Percentiles rank a stretch among this genome's conserved stretches.
Evolutionary conservation across 208 protist species (phyloP).

Genomic region (Leishmania arabica): DNA sequence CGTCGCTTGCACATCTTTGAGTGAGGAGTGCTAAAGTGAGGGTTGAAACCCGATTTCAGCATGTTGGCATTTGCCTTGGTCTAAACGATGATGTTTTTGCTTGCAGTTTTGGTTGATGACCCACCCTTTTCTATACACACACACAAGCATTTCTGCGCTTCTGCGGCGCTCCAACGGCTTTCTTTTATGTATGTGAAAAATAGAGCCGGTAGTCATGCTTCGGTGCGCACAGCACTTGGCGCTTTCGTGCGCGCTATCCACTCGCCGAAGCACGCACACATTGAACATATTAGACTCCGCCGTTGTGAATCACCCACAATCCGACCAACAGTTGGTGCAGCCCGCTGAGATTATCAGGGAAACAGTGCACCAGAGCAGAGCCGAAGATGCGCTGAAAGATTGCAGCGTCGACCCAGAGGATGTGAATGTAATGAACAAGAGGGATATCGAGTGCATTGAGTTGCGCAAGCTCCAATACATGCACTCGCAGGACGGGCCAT

Average conservation of each 20-base stretch:
- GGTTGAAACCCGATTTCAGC: background rate
- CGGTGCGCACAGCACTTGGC: background rate
- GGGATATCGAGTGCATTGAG: slow-evolving; percentile 56
- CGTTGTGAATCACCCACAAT: background rate
- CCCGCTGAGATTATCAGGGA: slow-evolving; percentile 65
- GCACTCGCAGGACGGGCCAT: slow-evolving; percentile 82
- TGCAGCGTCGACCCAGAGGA: slow-evolving; percentile 39
- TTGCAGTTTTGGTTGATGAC: background rate
- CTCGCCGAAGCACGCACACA: background rate
- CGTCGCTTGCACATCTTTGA: background rate
- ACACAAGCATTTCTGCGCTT: background rate
- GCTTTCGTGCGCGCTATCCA: background rate
- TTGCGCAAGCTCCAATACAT: slow-evolving; percentile 76
- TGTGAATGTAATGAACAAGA: slow-evolving; percentile 43
- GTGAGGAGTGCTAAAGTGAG: background rate
- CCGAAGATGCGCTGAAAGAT: slow-evolving; percentile 15
- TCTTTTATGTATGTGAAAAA: background rate
- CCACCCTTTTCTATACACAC: background rate
- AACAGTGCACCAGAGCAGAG: slow-evolving; percentile 18
- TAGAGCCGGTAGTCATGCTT: slow-evolving; percentile 9
- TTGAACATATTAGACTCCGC: background rate
- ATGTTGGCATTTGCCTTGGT: background rate
- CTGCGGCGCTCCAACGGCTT: background rate
- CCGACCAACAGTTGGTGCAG: background rate
- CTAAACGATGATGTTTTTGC: background rate